Evolutionary conservation across 768 basidiomycete species (phyloP).

Genomic region (Mycena belliarum): DNA sequence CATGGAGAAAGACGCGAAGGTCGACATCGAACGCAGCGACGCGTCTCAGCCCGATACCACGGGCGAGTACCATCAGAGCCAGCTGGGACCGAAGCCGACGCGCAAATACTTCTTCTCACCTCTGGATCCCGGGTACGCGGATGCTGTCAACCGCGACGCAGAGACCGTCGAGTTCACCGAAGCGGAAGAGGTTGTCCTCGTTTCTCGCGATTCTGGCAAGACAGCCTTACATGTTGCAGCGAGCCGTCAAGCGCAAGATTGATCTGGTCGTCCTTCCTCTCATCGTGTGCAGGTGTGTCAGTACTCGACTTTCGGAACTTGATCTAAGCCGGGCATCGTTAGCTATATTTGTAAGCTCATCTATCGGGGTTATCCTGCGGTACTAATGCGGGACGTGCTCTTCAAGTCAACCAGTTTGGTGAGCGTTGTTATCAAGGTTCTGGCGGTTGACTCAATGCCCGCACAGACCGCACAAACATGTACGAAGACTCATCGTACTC

Average conservation of each 20-base stretch:
- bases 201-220: background rate
- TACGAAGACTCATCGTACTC: conserved; percentile 24
- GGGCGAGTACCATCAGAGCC: conserved; percentile 45
- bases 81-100: conserved; percentile 38
- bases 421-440: conserved; percentile 6
- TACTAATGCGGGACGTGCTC: conserved; percentile 3
- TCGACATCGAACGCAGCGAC: conserved; percentile 11
- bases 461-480: conserved; percentile 58
- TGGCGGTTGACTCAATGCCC: background rate
- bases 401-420: conserved; percentile 50
- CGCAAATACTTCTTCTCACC: conserved; percentile 51
- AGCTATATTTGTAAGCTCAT: conserved; percentile 50
- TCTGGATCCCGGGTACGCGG: conserved; percentile 45
- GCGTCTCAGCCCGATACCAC: conserved; percentile 23
- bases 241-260: conserved; percentile 48
- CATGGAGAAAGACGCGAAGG: conserved; percentile 6
- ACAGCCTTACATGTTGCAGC: conserved; percentile 27
- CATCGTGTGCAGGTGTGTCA: conserved; percentile 48
- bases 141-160: conserved; percentile 54
- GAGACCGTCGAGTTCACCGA: conserved; percentile 47
- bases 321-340: background rate
- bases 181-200: conserved; percentile 46
- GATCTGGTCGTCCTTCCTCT: conserved; percentile 52
- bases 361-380: background rate
- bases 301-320: background rate